Base-by-base conservation (phyloP, 2,329 filamentous ascomycete genomes). In the Ophiognomonia clavigignenti-juglandacearum region DNA sequence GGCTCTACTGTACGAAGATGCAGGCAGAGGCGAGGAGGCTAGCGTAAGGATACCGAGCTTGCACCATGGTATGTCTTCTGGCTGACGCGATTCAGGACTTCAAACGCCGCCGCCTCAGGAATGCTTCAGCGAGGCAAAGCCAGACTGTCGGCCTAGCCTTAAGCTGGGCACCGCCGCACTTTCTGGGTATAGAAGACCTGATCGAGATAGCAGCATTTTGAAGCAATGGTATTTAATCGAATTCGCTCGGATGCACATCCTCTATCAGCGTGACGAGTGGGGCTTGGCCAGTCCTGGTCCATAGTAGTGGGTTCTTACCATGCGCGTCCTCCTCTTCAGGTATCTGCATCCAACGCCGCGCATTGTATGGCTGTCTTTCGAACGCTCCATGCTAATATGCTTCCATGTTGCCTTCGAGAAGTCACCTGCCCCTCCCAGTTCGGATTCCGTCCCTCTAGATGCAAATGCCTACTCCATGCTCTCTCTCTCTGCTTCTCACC, bases 331-430 rank as follows among this genome's bases (percentile, higher is more conserved):
- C n/a, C n/a, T n/a, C n/a, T n/a, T n/a, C n/a, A n/a, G n/a, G n/a
- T 40, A 24, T 32, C 26, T 31, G 40, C 29, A 43, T 48, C 45
- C 39, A 49, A 52, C 43, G 42, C 50, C 50, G 43, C 16, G 39
- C 42, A 32, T 39, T 45, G 46, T 35, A 34, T 48, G 39, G 19
- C 19, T 44, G 29, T 48, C 37, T 43, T 43, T 27, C 18, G n/a
- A 24, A 40, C 38, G 42, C 42, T 48, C 27, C n/a, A n/a, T n/a
- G n/a, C n/a, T n/a, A n/a, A n/a, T n/a, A 41, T 48, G 40, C 45
- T 48, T 39, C 39, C 34, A 39, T 34, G 26, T 43, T 38, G 24
- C 32, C 16, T 16, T 16, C 14, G 9, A 34, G 7, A 14, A 8
- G n/a, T 34, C 16, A 7, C n/a, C 16, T 34, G n/a, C 11, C 19